Evolutionary conservation across 768 basidiomycete genomes (phyloP), one percentile per base, ranked within the genome.

Genomic region (Holtermannia corniformis): DNA sequence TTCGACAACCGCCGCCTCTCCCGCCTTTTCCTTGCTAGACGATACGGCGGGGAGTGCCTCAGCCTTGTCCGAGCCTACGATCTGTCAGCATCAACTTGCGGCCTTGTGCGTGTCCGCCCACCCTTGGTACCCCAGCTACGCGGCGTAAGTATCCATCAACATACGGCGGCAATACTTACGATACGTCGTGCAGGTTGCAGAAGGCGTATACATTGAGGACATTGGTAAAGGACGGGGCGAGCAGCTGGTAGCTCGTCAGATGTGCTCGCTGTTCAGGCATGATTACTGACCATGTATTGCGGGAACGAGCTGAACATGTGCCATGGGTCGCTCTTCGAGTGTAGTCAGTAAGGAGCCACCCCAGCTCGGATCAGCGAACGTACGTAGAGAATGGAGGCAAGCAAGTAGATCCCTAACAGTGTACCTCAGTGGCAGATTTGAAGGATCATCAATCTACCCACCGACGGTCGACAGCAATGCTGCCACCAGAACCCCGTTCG

Each of bases 181-280:
- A 63, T 1, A 86, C 86, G 72, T 91, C 90, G 70, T 89, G 89
- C 73, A 95, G 75, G 74, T 95, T 95, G 75, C 90, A 95, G 78
- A 96, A 96, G 0, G 92, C 91, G 70, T 96, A 96, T 32, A 92
- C 87, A 73, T 93, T 93, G 62, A 93, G 79, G 43, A 97, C 84
- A 69, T 95, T 96, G 28, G 85, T 91, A 75, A 93, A 93, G 62
- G 85, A 87, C 1, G 88, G 87, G 11, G 93, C 93, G 52, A 97
- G 73, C 64, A 83, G 83, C 64, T 61, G 40, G 13, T 47, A 41
- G 47, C 45, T 19, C 3, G 27, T 60, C 26, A 63, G 59, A n/a
- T 45, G 23, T 48, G 14, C 3, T 19, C 13, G 48, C 28, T 21
- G 25, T 21, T 32, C 19, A 27, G 20, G 13, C 3, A 1, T 2